Conservation (phyloP, 2,329 filamentous ascomycete species). For the Aulographum hederae region DNA sequence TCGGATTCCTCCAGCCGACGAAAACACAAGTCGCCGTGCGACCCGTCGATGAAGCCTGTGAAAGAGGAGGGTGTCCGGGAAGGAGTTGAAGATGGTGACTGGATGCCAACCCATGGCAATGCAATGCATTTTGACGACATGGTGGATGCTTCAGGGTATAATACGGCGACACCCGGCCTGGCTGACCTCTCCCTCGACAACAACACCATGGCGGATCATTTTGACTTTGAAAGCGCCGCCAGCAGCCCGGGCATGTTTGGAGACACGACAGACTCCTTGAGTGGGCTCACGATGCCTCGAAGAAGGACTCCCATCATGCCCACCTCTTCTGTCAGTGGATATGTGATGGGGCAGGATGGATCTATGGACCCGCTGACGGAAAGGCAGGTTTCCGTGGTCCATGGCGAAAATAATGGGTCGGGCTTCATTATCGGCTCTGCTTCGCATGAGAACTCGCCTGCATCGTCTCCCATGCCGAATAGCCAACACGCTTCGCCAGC, state of each 20-base stretch:
- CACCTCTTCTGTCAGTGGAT: no score
- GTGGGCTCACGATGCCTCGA: not conserved
- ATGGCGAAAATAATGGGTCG: no score
- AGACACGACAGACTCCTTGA: conserved; percentile 6
- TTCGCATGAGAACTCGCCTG: no score
- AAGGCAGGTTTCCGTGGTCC: no score
- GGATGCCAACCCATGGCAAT: conserved; percentile 1
- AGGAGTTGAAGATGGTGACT: conserved; percentile 3
- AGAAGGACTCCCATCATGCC: no score
- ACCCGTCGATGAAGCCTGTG: conserved; percentile 14
- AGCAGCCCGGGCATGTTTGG: conserved; percentile 28
- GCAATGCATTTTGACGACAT: conserved; percentile 2
- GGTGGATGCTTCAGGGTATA: conserved; percentile 1
- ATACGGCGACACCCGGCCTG: conserved; percentile 1
- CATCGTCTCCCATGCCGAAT: no score
- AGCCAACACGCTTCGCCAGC: not conserved
- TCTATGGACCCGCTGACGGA: no score
- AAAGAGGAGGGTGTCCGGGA: conserved; percentile 4
- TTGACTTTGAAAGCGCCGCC: conserved; percentile 40
- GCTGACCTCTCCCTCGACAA: no score
- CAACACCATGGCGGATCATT: conserved; percentile 22
- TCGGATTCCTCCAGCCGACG: conserved; percentile 21
- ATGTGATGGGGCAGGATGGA: no score
- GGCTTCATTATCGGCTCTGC: no score
- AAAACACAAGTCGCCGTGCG: conserved; percentile 20